Evolutionary conservation across 192 early-diverging fungal species (phyloP).

Genomic region (Fimicolochytrium jonesii): DNA sequence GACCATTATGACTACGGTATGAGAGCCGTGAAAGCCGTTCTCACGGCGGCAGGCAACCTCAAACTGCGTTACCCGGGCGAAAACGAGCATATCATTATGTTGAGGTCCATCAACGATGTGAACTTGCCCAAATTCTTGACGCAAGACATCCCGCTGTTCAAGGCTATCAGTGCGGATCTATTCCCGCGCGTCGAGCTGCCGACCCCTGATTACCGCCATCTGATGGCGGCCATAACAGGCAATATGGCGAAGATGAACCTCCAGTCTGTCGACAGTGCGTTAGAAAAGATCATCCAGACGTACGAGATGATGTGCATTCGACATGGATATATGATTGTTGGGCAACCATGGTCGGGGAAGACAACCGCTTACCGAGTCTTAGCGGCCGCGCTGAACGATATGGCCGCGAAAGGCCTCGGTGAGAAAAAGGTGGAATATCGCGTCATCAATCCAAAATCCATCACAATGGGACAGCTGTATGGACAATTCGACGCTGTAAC

Average conservation of each 20-base stretch:
- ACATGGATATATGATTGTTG: constrained; percentile 63
- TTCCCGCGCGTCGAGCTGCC: constrained; percentile 57
- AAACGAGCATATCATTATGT: constrained; percentile 59
- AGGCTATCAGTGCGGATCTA: constrained; percentile 56
- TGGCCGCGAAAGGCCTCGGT: constrained; percentile 40
- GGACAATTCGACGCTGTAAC: constrained; percentile 58
- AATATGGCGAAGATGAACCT: constrained; percentile 52
- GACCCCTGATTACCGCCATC: constrained; percentile 52
- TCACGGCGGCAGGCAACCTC: constrained; percentile 58
- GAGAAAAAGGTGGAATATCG: constrained; percentile 53
- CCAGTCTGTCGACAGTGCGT: constrained; percentile 39
- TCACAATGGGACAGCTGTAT: constrained; percentile 63
- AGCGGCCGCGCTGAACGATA: constrained; percentile 46
- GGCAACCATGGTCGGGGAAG: constrained; percentile 56
- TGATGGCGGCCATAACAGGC: constrained; percentile 40
- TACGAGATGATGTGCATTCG: constrained; percentile 66
- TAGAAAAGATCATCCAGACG: constrained; percentile 61
- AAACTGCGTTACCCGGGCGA: constrained; percentile 55
- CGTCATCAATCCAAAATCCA: constrained; percentile 58
- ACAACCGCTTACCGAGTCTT: constrained; percentile 55
- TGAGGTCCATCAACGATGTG: constrained; percentile 57
- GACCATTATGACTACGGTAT: constrained; percentile 66
- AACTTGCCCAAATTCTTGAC: constrained; percentile 60
- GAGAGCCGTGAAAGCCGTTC: constrained; percentile 58
- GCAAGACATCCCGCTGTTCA: constrained; percentile 57